Conservation (phyloP, 2,329 filamentous ascomycete species). For the Fulvia fulva region DNA sequence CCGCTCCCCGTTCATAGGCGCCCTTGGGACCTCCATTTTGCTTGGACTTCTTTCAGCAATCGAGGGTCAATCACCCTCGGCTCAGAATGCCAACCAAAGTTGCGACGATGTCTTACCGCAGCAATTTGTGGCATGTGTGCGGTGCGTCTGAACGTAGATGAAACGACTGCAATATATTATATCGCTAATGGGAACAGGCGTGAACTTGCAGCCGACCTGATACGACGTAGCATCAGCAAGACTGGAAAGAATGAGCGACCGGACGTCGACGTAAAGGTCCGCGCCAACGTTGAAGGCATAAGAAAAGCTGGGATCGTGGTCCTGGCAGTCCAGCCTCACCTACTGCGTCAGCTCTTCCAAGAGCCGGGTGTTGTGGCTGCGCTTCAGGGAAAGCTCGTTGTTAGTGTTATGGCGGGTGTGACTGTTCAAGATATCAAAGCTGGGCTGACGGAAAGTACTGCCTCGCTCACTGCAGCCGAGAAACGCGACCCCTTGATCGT, state of each 20-base stretch:
- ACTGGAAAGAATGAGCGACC: background rate
- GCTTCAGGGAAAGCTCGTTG: constrained; percentile 8
- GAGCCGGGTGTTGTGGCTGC: constrained; percentile 8
- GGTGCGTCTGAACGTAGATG: background rate
- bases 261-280: background rate
- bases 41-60: background rate
- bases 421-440: constrained; percentile 1
- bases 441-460: background rate
- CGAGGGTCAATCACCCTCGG: background rate
- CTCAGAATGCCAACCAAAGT: background rate
- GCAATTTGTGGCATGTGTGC: background rate
- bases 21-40: background rate
- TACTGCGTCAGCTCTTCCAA: constrained; percentile 1
- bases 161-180: background rate
- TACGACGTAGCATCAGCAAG: background rate
- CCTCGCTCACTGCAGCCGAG: background rate
- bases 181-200: background rate
- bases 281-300: constrained; percentile 4
- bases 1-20: background rate
- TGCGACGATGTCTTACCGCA: background rate
- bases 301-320: constrained; percentile 6
- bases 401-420: constrained; percentile 14
- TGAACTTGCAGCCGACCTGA: background rate
- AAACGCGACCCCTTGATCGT: background rate
- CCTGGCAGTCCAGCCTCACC: constrained; percentile 10